Base-by-base conservation (phyloP, 2,329 filamentous ascomycete genomes). In the Tolypocladium pustulatum region DNA sequence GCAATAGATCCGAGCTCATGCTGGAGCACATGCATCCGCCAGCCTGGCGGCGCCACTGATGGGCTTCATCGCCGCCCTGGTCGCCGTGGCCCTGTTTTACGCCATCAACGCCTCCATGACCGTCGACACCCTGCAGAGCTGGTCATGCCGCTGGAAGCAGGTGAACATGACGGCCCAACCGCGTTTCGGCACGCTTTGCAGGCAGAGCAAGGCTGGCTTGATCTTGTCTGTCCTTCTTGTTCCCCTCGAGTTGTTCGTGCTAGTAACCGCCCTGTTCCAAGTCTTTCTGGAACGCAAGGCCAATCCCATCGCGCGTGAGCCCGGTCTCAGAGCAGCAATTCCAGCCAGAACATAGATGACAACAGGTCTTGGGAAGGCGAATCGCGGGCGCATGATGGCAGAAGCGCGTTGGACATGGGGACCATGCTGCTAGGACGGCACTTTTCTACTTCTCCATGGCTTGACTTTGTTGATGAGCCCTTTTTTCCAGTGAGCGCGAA, bases 91-190 rank as follows among this genome's bases (percentile, higher is more conserved):
- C 56, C 77, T 86, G 69, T 84, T 82, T 68, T 86, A 84, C 65
- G 75, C 74, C 58, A 75, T 82, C 68, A 81, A 84, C 63, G 69
- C 76, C 22, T 85, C 83, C 4, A 71, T 70, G 17, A 75, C 73
- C 10, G 72, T 73, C 60, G 81, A 84, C 66, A 83, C 81, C 8
- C 70, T 86, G 13, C 75, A 85, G 66, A 84, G 81, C 69, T 87
- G 84, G 84, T 81, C 77, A 46, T 87, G 84, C 69, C 81, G 81
- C 62, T 87, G 84, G 83, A 70, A 72, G 10, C 65, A 73, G 27
- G 72, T 85, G n/a, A 68, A 71, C 60, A 84, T 86, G 81, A 64
- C 65, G 20, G 66, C 72, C 40, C 70, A 77, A 61, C 83, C 84
- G 36, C 74, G 82, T 65, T 87, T 84, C 65, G 76, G 75, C 20